These are phyloP conservation scores for Ophiorrhiza pumila DNA, from an alignment of 257 asterid genomes.

Conservation along the genomic window DNA sequence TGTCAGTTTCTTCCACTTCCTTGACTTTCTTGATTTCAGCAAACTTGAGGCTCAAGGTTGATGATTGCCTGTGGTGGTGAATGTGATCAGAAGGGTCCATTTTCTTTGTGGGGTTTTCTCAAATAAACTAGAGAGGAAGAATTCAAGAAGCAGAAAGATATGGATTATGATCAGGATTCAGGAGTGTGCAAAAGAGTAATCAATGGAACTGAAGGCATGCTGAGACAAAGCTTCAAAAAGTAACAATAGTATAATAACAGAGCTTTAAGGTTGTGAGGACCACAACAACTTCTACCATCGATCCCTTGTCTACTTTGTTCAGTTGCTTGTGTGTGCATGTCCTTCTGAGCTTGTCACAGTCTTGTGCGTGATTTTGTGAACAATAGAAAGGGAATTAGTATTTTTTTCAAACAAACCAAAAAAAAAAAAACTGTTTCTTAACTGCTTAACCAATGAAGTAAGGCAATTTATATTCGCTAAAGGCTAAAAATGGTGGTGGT, in stretches of 20 bases:
- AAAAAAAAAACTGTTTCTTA: no score
- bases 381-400: background rate
- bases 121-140: background rate
- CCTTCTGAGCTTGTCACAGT: no score
- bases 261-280: slow-evolving; percentile 33
- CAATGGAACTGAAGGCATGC: slow-evolving; percentile 35
- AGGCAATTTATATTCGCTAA: background rate
- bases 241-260: slow-evolving; percentile 15
- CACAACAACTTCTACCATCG: slow-evolving; percentile 23
- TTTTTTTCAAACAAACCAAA: no score
- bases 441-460: background rate
- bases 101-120: slow-evolving; percentile 3
- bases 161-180: background rate
- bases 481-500: background rate
- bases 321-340: background rate
- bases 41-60: slow-evolving; percentile 25
- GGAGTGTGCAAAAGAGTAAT: slow-evolving; percentile 18
- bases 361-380: no score
- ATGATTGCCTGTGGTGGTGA: slow-evolving; percentile 24
- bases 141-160: background rate
- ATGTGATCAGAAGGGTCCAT: slow-evolving; percentile 22
- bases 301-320: slow-evolving; percentile 1
- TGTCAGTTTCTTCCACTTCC: slow-evolving; percentile 26
- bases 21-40: slow-evolving; percentile 15
- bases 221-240: slow-evolving; percentile 22